phyloP scores from a whole-genome alignment of 345 rosid genomes.

The Acer yangbiense region DNA sequence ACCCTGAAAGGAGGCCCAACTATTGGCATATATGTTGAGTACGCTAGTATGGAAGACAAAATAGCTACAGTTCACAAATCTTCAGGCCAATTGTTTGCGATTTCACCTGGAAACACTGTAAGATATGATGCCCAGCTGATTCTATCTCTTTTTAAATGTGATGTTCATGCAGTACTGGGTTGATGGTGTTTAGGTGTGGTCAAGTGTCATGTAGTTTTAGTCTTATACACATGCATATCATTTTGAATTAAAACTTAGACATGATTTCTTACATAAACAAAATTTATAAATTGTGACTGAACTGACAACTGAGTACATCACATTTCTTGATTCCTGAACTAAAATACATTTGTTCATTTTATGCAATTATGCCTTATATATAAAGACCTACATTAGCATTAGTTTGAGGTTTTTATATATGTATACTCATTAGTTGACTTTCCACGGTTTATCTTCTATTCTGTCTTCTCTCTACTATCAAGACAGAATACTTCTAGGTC shows the following conservation, averaged over 20 bases:
- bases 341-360: not conserved
- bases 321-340: not conserved
- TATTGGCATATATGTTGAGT: conserved; percentile 64
- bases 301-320: not conserved
- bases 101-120: conserved; percentile 90
- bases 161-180: not conserved
- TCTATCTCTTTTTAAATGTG: conserved; percentile 17
- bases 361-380: no score
- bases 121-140: conserved; percentile 31
- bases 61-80: conserved; percentile 62
- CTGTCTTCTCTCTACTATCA: not conserved
- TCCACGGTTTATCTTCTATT: not conserved
- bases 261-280: not conserved
- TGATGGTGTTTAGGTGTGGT: not conserved
- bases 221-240: not conserved
- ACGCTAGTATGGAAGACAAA: conserved; percentile 53
- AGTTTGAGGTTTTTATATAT: not conserved
- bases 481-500: not conserved
- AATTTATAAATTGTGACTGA: not conserved
- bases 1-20: conserved; percentile 87
- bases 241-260: conserved; percentile 8
- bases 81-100: conserved; percentile 65
- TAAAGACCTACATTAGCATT: not conserved
- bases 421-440: not conserved
- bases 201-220: not conserved